phyloP scores from a whole-genome alignment of 805 yeast species.

The Scheffersomyces coipomensis region DNA sequence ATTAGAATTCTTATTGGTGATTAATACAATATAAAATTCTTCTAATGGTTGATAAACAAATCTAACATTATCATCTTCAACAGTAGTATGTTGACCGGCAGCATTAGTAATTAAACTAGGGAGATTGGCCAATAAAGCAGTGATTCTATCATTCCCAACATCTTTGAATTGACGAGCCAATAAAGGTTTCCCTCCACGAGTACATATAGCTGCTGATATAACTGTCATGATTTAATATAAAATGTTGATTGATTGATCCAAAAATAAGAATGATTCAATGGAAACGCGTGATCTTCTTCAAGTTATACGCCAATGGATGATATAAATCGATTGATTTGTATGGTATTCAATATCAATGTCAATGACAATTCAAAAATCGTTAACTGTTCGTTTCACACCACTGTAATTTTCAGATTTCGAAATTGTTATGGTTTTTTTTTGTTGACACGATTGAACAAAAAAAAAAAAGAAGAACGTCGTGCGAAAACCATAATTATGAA shows the following conservation, averaged over 20 bases:
- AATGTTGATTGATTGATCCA: no score
- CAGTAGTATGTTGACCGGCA: slow-evolving; percentile 84
- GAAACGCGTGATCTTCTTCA: no score
- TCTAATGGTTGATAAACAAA: slow-evolving; percentile 96
- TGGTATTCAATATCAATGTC: neutral
- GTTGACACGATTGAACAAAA: neutral
- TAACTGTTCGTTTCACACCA: neutral
- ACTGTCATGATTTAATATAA: slow-evolving; percentile 55
- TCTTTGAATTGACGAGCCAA: slow-evolving; percentile 91
- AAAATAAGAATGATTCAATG: neutral
- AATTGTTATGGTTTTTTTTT: neutral
- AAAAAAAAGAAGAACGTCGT: no score
- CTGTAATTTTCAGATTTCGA: neutral
- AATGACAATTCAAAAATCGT: neutral
- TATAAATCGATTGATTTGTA: neutral
- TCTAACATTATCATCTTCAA: slow-evolving; percentile 88
- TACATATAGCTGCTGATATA: slow-evolving; percentile 91
- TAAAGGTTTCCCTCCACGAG: slow-evolving; percentile 90
- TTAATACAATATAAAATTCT: slow-evolving; percentile 84
- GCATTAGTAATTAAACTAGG: slow-evolving; percentile 73
- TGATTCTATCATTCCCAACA: slow-evolving; percentile 77
- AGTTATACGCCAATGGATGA: neutral
- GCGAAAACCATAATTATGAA: neutral
- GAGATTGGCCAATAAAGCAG: slow-evolving; percentile 80
- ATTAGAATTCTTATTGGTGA: slow-evolving; percentile 88